Conservation (phyloP, 768 basidiomycete genomes). For the Phaffia australis region DNA sequence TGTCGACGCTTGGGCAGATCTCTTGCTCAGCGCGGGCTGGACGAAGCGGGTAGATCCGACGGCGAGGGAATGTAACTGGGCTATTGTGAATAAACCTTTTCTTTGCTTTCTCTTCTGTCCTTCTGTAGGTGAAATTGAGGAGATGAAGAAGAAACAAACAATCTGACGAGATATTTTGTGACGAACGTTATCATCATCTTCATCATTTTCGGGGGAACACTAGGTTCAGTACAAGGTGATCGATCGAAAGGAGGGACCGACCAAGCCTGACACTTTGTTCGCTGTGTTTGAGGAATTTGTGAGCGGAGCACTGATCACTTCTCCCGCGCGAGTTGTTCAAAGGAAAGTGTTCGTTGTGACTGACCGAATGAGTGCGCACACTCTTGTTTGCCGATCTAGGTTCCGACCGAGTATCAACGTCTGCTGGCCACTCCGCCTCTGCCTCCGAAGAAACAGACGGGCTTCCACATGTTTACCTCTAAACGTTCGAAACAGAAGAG, state of each 20-base stretch:
- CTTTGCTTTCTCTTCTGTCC: not conserved
- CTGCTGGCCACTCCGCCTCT: conserved; percentile 9
- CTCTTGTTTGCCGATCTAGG: not conserved
- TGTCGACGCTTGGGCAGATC: conserved; percentile 54
- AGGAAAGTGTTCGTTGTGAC: not conserved
- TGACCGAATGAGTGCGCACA: too few species aligned
- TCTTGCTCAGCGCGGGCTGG: conserved; percentile 51
- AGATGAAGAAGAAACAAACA: not conserved
- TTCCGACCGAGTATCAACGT: conserved; percentile 21
- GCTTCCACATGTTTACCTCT: conserved; percentile 12
- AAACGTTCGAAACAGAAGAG: conserved; percentile 13
- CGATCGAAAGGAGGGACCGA: conserved; percentile 28
- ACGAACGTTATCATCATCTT: not conserved
- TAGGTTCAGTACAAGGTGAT: conserved; percentile 77
- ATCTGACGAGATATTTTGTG: not conserved
- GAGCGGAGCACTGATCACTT: too few species aligned
- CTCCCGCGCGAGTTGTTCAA: too few species aligned
- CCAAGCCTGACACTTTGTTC: conserved; percentile 58
- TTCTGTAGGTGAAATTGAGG: not conserved
- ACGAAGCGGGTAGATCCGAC: conserved; percentile 69
- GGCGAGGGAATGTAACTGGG: conserved; percentile 86
- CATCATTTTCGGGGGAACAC: conserved; percentile 6
- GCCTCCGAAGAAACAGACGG: conserved; percentile 13
- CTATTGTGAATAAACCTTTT: conserved; percentile 51
- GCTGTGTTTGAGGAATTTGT: conserved; percentile 91